Conservation (phyloP, 1,284 basidiomycete species). For the Irpex sp. region DNA sequence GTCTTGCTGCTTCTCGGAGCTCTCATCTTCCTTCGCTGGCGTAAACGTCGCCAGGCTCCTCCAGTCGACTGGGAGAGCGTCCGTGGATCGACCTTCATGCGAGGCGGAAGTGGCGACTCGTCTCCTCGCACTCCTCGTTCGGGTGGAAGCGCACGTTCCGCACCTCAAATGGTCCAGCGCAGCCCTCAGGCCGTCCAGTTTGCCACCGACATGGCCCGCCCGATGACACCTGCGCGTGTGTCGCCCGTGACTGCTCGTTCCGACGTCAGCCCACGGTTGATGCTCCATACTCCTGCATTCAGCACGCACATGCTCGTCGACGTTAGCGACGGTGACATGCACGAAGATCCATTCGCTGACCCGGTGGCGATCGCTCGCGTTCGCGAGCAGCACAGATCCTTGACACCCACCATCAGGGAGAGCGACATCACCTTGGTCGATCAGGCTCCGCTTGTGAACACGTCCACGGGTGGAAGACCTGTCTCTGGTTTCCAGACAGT, state of each 20-base stretch:
- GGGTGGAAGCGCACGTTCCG: not conserved
- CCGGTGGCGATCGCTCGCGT: slow-evolving; percentile 11
- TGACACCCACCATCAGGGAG: slow-evolving; percentile 9
- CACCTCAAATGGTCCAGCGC: not conserved
- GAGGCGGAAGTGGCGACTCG: not conserved
- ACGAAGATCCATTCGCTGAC: slow-evolving; percentile 21
- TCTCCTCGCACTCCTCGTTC: not conserved
- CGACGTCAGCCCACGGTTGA: slow-evolving; percentile 12
- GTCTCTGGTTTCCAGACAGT: not conserved
- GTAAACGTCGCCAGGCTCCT: slow-evolving; percentile 14
- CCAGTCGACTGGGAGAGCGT: slow-evolving; percentile 10
- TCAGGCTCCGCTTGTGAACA: not conserved
- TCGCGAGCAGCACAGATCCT: slow-evolving; percentile 2
- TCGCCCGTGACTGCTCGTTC: slow-evolving; percentile 1
- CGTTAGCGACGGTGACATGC: not conserved
- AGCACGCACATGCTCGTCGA: not conserved
- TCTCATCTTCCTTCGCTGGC: slow-evolving; percentile 16
- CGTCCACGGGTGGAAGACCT: not conserved
- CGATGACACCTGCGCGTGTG: not conserved
- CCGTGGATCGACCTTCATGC: slow-evolving; percentile 12
- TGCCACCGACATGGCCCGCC: not conserved
- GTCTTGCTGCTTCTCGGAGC: slow-evolving; percentile 15
- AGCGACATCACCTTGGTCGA: slow-evolving; percentile 10
- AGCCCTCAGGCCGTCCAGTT: not conserved
- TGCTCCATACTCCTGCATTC: slow-evolving; percentile 4